A percentile compares a stretch with the other conserved stretches of the same genome.
phyloP scores from a whole-genome alignment of 2,329 filamentous ascomycete species.

The Alternaria sp. region DNA sequence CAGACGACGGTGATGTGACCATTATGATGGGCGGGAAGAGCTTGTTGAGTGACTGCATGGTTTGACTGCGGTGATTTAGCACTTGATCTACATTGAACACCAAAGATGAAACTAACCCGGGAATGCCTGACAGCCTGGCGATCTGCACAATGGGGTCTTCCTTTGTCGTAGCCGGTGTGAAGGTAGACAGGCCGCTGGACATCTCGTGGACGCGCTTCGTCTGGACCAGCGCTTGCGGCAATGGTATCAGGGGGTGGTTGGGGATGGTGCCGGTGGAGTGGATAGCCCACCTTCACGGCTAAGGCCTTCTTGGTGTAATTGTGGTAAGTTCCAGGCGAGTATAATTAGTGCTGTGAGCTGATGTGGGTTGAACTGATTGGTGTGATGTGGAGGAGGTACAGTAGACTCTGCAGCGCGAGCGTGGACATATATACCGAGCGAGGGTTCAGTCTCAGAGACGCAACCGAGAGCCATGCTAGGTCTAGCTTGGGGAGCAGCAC shows the following conservation, averaged over 20 bases:
- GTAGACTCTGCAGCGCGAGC: not conserved
- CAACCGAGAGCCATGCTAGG: not conserved
- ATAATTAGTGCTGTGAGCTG: accelerated
- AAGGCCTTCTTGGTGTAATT: accelerated
- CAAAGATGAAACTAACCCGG: not conserved
- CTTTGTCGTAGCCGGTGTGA: not conserved
- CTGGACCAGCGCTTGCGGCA: not conserved
- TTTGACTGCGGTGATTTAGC: not conserved
- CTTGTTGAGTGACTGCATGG: not conserved
- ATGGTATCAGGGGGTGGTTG: not conserved
- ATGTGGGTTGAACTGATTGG: not conserved
- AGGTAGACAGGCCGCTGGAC: accelerated
- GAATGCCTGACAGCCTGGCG: not conserved
- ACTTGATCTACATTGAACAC: not conserved
- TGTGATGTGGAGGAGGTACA: accelerated
- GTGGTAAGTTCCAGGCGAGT: not conserved
- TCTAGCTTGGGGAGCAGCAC: not conserved
- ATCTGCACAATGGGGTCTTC: not conserved
- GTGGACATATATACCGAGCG: not conserved
- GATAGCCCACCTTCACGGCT: not conserved
- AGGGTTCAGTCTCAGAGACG: not conserved
- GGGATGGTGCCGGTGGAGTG: not conserved
- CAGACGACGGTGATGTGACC: not conserved
- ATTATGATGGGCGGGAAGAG: not conserved
- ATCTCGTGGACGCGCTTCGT: not conserved